Percentiles rank a stretch among this genome's conserved stretches.
phyloP scores from a whole-genome alignment of 257 asterid species.

The Anisodus acutangulus region DNA sequence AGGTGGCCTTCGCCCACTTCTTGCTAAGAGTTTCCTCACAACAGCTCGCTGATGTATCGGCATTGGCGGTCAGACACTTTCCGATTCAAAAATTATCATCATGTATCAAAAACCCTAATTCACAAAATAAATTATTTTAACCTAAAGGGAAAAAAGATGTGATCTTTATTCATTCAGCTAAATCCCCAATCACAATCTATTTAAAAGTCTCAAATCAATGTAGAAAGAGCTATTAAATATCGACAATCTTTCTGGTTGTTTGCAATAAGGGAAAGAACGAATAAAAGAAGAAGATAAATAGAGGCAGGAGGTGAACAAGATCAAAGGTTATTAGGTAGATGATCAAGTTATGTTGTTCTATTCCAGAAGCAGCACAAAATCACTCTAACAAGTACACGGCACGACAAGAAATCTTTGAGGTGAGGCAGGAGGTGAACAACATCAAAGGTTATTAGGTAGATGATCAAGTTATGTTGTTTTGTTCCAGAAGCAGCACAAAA shows the following conservation, averaged over 20 bases:
- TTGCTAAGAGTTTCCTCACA: slow-evolving; percentile 99
- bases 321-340: background rate
- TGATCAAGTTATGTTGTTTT: too few relatives aligned
- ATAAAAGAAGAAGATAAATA: background rate
- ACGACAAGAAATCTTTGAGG: background rate
- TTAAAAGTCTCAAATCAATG: background rate
- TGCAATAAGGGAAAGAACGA: background rate
- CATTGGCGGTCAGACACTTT: slow-evolving; percentile 67
- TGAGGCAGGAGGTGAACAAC: too few relatives aligned
- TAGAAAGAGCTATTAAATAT: background rate
- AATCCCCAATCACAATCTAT: slow-evolving; percentile 28
- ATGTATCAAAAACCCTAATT: slow-evolving; percentile 50
- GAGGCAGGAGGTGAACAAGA: background rate
- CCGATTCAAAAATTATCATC: slow-evolving; percentile 49
- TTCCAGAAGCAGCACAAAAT: background rate
- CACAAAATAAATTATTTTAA: slow-evolving; percentile 29
- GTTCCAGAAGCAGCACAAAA: too few relatives aligned
- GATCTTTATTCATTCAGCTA: slow-evolving; percentile 41
- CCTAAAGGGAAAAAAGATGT: slow-evolving; percentile 42
- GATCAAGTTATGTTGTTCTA: background rate
- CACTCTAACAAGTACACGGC: background rate
- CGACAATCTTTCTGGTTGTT: background rate
- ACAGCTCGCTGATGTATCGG: slow-evolving; percentile 47
- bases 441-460: too few relatives aligned
- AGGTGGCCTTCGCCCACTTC: slow-evolving; percentile 54